Conservation (phyloP, 768 basidiomycete genomes). For the Solioccasus polychromus region DNA sequence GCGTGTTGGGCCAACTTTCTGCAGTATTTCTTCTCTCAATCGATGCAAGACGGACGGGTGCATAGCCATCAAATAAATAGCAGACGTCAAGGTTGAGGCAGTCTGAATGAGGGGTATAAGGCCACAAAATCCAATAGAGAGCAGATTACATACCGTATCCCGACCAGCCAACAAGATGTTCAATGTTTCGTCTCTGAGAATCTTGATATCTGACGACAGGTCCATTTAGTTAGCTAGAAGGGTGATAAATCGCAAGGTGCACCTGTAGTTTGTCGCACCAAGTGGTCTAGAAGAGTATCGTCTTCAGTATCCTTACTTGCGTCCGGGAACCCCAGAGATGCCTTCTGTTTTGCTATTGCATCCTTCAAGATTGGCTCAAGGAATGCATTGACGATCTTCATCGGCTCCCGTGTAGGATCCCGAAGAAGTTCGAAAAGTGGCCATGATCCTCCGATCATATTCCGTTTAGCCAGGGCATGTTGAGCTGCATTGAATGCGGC, state of each 20-base stretch:
- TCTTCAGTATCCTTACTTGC: conserved; percentile 20
- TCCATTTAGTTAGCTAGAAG: background rate
- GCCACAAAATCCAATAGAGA: background rate
- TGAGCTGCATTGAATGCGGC: conserved; percentile 37
- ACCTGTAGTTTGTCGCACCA: conserved; percentile 41
- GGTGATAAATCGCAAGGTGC: background rate
- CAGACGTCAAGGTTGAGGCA: conserved; percentile 42
- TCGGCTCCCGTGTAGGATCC: conserved; percentile 31
- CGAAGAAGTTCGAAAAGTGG: conserved; percentile 37
- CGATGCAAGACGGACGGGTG: conserved; percentile 40
- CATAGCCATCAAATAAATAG: conserved; percentile 44
- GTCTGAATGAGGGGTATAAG: conserved; percentile 33
- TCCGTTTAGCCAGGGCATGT: conserved; percentile 26
- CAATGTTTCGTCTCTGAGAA: conserved; percentile 41
- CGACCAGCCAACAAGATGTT: conserved; percentile 45
- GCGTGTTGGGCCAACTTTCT: conserved; percentile 32
- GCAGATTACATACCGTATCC: conserved; percentile 35
- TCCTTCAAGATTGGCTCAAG: conserved; percentile 39
- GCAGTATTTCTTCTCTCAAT: conserved; percentile 43
- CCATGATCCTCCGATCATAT: conserved; percentile 35
- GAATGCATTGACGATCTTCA: conserved; percentile 38
- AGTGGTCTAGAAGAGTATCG: conserved; percentile 42
- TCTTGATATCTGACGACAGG: conserved; percentile 21
- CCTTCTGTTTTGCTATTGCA: conserved; percentile 29
- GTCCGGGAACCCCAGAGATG: conserved; percentile 1